Base-by-base conservation (phyloP, 1,284 basidiomycete species). In the Tilletiaria anomala region DNA sequence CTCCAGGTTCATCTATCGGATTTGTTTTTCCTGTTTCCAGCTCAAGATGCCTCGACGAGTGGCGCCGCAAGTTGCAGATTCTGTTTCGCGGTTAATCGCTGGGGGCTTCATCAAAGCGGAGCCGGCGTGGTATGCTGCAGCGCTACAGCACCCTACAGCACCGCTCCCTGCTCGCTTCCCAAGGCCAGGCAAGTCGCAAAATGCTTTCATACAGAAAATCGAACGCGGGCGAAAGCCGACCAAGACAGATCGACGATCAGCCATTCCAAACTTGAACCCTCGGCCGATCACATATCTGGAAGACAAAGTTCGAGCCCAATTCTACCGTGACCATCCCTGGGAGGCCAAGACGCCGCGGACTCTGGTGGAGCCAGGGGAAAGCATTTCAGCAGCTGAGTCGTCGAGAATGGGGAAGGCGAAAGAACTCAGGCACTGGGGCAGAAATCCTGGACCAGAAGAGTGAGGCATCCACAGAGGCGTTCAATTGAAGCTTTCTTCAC, bases 241-340 rank as follows among this genome's bases (percentile, higher is more conserved):
- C 38, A 18, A 55, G 66, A 23, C 76, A 74, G 53, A 75, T 81
- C 52, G 35, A 44, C 71, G 72, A 47, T 59, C 72, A 48, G 68
- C 71, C 53, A 68, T 73, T 41, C 69, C 73, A 45, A 73, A 76
- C 46, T 71, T 75, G 11, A 70, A 71, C 11, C 78, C 82, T 0
- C 56, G 76, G 44, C 74, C 77, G 8, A 76, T 96, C 45, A 73
- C 76, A 37, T 94, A 91, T 67, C 56, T 82, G 21, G 85, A 89
- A 65, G 91, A 97, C 69, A 73, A 76, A 45, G 73, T 96, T 40
- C 78, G 91, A 35, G 73, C 78, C 42, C 84, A 86, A 67, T 97
- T 97, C 74, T 96, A 89, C 72, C 73, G 75, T 40, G 91, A 97
- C 70, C 89, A 94, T 65, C 88, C 91, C 2, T 96, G 94, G 66